A percentile compares a stretch with the other conserved stretches of the same genome.
phyloP scores from a whole-genome alignment of 257 asterid genomes.

The Nicotiana noctiflora region DNA sequence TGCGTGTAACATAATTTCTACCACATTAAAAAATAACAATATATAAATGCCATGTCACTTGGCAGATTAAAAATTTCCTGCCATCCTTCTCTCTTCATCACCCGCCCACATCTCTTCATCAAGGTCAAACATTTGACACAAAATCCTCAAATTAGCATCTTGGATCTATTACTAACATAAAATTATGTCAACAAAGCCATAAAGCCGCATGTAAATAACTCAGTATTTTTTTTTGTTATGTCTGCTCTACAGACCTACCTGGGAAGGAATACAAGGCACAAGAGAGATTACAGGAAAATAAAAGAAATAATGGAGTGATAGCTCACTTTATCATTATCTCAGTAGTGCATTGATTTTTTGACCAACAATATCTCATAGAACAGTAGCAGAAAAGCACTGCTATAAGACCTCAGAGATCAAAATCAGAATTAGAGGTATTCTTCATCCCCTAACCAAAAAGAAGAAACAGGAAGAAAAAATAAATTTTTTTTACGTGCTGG shows the following conservation, averaged over 20 bases:
- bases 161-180: neutral
- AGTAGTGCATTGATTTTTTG: neutral
- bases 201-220: too few species aligned
- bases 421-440: slow-evolving; percentile 3
- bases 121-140: slow-evolving; percentile 68
- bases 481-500: neutral
- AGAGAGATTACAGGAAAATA: neutral
- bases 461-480: neutral
- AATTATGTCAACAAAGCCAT: neutral
- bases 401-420: neutral
- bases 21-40: too few species aligned
- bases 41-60: too few species aligned
- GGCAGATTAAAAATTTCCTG: slow-evolving; percentile 26
- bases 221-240: too few species aligned
- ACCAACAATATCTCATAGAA: neutral
- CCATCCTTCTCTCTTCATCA: slow-evolving; percentile 56
- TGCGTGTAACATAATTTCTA: too few species aligned
- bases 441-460: neutral
- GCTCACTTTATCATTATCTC: neutral
- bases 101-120: slow-evolving; percentile 45
- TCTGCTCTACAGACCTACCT: neutral
- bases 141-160: neutral
- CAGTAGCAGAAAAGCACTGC: neutral
- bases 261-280: neutral
- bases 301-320: neutral